phyloP scores from a whole-genome alignment of 2,329 filamentous ascomycete species.

The Cladobotryum protrusum region DNA sequence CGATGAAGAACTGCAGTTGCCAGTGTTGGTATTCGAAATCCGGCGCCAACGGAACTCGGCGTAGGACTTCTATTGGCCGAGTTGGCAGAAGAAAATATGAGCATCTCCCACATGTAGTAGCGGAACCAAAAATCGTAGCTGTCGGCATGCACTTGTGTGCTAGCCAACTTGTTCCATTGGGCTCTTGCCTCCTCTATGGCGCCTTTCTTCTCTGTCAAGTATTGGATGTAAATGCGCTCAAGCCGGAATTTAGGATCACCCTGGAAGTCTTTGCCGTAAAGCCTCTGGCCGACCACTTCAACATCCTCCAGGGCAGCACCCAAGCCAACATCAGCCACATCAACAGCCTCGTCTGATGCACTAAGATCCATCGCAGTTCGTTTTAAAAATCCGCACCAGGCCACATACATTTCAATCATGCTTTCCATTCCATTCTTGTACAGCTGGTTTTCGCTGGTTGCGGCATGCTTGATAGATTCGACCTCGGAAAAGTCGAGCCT shows the following conservation, averaged over 20 bases:
- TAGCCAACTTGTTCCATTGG: slow-evolving; percentile 66
- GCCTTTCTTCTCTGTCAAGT: slow-evolving; percentile 76
- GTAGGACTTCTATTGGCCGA: slow-evolving; percentile 47
- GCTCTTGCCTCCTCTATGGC: slow-evolving; percentile 70
- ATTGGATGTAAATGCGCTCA: slow-evolving; percentile 88
- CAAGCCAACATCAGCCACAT: slow-evolving; percentile 86
- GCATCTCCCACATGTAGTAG: slow-evolving; percentile 90
- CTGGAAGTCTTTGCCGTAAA: slow-evolving; percentile 67
- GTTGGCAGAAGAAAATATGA: slow-evolving; percentile 44
- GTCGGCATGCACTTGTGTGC: slow-evolving; percentile 59
- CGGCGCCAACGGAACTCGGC: slow-evolving; percentile 38
- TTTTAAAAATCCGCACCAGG: slow-evolving; percentile 92
- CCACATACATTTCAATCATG: slow-evolving; percentile 82
- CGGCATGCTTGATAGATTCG: slow-evolving; percentile 84
- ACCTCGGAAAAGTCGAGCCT: slow-evolving; percentile 71
- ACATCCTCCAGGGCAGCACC: slow-evolving; percentile 81
- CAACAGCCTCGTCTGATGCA: slow-evolving; percentile 73
- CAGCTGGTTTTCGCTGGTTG: slow-evolving; percentile 77
- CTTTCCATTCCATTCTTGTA: slow-evolving; percentile 83
- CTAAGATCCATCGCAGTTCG: slow-evolving; percentile 71
- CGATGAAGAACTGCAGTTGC: slow-evolving; percentile 73
- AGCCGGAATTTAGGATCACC: slow-evolving; percentile 87
- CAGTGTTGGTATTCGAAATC: slow-evolving; percentile 58
- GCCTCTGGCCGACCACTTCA: slow-evolving; percentile 66
- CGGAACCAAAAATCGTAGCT: slow-evolving; percentile 91